These are phyloP conservation scores for Tetrapisispora nanseiensis DNA, from an alignment of 805 yeast genomes.

Conservation along the genomic window DNA sequence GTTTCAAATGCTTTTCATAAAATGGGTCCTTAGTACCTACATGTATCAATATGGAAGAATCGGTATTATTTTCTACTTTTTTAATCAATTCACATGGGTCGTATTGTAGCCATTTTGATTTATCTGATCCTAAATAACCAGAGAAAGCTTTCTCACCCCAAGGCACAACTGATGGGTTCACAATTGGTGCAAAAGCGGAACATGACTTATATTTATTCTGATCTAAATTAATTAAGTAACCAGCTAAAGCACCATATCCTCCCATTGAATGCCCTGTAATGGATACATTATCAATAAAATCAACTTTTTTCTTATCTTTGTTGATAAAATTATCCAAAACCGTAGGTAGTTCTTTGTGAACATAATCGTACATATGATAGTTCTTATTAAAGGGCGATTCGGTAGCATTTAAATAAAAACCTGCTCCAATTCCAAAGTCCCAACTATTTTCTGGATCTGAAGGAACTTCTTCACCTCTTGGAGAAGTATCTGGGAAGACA, in stretches of 20 bases:
- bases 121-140: constrained; percentile 59
- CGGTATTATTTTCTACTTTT: constrained; percentile 35
- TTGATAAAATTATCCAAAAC: constrained; percentile 34
- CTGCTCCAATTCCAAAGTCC: constrained; percentile 94
- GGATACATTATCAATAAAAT: constrained; percentile 49
- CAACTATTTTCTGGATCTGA: constrained; percentile 53
- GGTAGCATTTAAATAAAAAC: constrained; percentile 84
- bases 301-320: constrained; percentile 36
- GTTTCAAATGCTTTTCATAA: constrained; percentile 57
- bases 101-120: constrained; percentile 52
- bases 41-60: constrained; percentile 65
- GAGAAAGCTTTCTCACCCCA: constrained; percentile 87
- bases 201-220: constrained; percentile 54
- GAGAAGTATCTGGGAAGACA: constrained; percentile 94
- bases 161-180: constrained; percentile 63
- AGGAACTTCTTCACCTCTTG: constrained; percentile 76
- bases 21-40: constrained; percentile 76
- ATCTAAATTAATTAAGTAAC: constrained; percentile 59
- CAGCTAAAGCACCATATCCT: constrained; percentile 81
- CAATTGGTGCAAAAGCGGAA: constrained; percentile 85
- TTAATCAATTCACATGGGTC: constrained; percentile 77
- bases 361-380: constrained; percentile 81
- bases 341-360: constrained; percentile 61
- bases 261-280: constrained; percentile 99
- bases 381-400: constrained; percentile 57